phyloP scores from a whole-genome alignment of 1,139 yeast genomes.

The Sugiyamaella pinicola region DNA sequence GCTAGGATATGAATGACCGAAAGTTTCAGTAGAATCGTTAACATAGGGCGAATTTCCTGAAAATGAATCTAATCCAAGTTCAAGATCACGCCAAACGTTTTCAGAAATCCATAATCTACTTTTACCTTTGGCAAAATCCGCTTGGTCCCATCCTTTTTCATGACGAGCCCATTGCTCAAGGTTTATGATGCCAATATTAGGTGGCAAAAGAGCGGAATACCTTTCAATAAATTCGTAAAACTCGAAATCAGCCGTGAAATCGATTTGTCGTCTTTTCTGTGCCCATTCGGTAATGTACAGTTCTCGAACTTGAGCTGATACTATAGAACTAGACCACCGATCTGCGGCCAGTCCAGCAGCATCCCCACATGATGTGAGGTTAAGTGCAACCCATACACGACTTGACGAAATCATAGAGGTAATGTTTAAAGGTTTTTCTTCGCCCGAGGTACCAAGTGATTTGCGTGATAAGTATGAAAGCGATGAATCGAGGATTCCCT shows the following conservation, averaged over 20 bases:
- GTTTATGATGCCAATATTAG: slow-evolving; percentile 36
- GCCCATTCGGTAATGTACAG: slow-evolving; percentile 45
- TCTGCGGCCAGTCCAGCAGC: slow-evolving; percentile 36
- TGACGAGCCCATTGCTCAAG: slow-evolving; percentile 45
- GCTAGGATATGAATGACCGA: slow-evolving; percentile 12
- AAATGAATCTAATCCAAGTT: slow-evolving; percentile 36
- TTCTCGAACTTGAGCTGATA: slow-evolving; percentile 43
- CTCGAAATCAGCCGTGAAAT: slow-evolving; percentile 47
- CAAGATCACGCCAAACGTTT: slow-evolving; percentile 44
- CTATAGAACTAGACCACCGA: slow-evolving; percentile 43
- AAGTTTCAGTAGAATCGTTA: slow-evolving; percentile 23
- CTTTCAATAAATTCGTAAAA: slow-evolving; percentile 43
- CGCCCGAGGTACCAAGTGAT: neutral
- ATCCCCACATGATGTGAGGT: slow-evolving; percentile 37
- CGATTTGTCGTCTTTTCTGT: slow-evolving; percentile 39
- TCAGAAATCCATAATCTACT: slow-evolving; percentile 45
- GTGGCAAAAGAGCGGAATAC: slow-evolving; percentile 42
- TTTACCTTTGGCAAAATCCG: slow-evolving; percentile 43
- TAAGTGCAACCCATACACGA: slow-evolving; percentile 44
- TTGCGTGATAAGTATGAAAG: slow-evolving; percentile 31
- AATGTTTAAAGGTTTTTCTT: slow-evolving; percentile 31
- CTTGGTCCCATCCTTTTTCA: slow-evolving; percentile 40
- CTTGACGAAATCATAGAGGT: slow-evolving; percentile 34
- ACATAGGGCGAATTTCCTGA: slow-evolving; percentile 22
- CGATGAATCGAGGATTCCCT: slow-evolving; percentile 31